Percentiles rank a stretch among this genome's conserved stretches.
These are phyloP conservation scores for Xerocomellus dryophilus DNA, from an alignment of 768 basidiomycete genomes.

Conservation along the genomic window DNA sequence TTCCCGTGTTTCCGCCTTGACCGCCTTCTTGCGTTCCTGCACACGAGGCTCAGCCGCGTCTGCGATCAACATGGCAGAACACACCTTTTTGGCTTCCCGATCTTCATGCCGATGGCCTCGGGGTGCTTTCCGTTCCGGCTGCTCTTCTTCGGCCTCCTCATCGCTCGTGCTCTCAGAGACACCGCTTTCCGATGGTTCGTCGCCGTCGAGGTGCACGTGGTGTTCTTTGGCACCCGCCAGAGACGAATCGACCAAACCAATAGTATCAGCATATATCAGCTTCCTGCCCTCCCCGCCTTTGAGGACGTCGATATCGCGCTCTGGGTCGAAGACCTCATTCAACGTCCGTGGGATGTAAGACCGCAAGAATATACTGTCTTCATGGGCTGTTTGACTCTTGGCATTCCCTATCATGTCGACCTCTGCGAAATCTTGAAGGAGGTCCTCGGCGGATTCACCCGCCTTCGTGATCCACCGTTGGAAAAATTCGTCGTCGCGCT, in stretches of 20 bases:
- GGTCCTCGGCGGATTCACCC: conserved; percentile 20
- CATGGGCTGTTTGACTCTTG: conserved; percentile 45
- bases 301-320: conserved; percentile 81
- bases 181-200: conserved; percentile 22
- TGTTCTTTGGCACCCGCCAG: not conserved
- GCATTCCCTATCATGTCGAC: conserved; percentile 11
- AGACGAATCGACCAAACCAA: conserved; percentile 63
- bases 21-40: conserved; percentile 88
- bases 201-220: conserved; percentile 21
- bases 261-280: conserved; percentile 85
- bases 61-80: conserved; percentile 5
- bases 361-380: conserved; percentile 85
- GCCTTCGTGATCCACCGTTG: conserved; percentile 48
- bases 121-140: conserved; percentile 51
- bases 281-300: conserved; percentile 64
- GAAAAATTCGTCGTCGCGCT: conserved; percentile 31
- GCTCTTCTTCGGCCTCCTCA: conserved; percentile 36
- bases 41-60: conserved; percentile 7
- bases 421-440: conserved; percentile 10
- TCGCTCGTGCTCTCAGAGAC: conserved; percentile 29
- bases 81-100: conserved; percentile 83
- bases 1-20: conserved; percentile 84
- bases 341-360: conserved; percentile 92
- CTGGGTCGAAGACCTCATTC: conserved; percentile 92
- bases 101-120: conserved; percentile 93